Base-by-base conservation (phyloP, 2,329 filamentous ascomycete genomes). In the Orbilia ellipsospora region DNA sequence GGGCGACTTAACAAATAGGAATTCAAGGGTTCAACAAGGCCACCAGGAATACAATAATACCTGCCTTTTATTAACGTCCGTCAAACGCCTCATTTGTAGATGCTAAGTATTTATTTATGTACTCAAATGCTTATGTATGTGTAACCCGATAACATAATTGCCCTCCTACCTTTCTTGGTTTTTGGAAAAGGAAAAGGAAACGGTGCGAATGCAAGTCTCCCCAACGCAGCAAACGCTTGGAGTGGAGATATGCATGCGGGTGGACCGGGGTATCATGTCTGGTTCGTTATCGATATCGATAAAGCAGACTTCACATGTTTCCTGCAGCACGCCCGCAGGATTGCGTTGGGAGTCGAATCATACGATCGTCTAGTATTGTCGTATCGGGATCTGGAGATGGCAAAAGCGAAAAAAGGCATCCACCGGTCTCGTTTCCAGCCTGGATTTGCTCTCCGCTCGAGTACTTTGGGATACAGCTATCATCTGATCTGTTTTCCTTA, bases 271-370 rank as follows among this genome's bases (percentile, higher is more conserved):
- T 48, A 13, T 55, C 57, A 31, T 60, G 40, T 16, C 18, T 48
- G 10, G 23, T 48, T 28, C 31, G 36, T 45, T 61, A 61, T 61
- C 42, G 57, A 61, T 70, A 70, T 69, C 65, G 57, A 70, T 62
- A 63, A 52, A 50, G 42, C 18, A 20, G 48, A 45, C 15, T 55
- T 61, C 31, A 31, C 50, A 45, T 57, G 61, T 69, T 56, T 56
- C 65, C 48, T 60, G 56, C 50, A 61, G 42, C 51, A n/a, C 50
- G 60, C 45, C 69, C 67, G 63, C 70, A 74, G 51, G 56, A 54
- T 67, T 74, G 64, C 70, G 69, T 73, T 73, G 67, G 51, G 64
- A 52, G 59, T 59, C n/a, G 4, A 36, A 36, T 36, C 31, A 36
- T 36, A 36, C 31, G 60, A 59, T 64, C 61, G 55, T 69, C 65